These are phyloP conservation scores for Centrapalus pauciflorus DNA, from an alignment of 129 eudicot species.

Conservation along the genomic window DNA sequence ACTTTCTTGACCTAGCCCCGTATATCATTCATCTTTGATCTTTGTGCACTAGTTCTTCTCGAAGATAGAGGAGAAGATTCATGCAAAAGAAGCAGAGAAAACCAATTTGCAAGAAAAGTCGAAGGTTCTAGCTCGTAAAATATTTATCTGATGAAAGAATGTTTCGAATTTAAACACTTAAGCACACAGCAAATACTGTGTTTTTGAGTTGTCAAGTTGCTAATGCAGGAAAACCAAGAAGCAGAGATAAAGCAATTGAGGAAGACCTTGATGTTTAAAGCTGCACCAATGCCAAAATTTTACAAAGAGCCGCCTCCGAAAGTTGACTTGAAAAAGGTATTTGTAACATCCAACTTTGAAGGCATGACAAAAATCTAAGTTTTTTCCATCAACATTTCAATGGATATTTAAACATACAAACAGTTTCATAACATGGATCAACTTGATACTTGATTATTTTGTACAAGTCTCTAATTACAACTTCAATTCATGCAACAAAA, in stretches of 20 bases:
- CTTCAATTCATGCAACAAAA: neutral
- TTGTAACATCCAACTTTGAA: neutral
- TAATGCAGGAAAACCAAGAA: slow-evolving; percentile 77
- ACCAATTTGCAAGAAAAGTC: slow-evolving; percentile 54
- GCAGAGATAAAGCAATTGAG: slow-evolving; percentile 80
- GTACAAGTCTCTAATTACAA: neutral
- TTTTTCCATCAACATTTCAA: neutral
- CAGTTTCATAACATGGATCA: neutral
- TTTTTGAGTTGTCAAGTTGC: neutral
- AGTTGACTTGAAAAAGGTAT: slow-evolving; percentile 38
- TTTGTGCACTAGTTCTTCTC: slow-evolving; percentile 59
- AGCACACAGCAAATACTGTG: neutral
- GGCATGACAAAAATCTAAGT: neutral
- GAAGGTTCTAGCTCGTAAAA: slow-evolving; percentile 45
- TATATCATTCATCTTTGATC: neutral
- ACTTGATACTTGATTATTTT: neutral
- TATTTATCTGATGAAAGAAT: slow-evolving; percentile 2
- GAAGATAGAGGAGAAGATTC: slow-evolving; percentile 49
- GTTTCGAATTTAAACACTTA: neutral
- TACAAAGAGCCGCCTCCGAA: slow-evolving; percentile 42
- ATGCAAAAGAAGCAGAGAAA: slow-evolving; percentile 37
- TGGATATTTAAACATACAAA: neutral
- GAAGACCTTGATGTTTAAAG: slow-evolving; percentile 51
- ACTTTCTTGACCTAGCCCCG: neutral
- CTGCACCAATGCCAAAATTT: slow-evolving; percentile 41